A percentile compares a stretch with the other conserved stretches of the same genome.
Conservation (phyloP, 306 rosid genomes). For the Benincasa hispida region DNA sequence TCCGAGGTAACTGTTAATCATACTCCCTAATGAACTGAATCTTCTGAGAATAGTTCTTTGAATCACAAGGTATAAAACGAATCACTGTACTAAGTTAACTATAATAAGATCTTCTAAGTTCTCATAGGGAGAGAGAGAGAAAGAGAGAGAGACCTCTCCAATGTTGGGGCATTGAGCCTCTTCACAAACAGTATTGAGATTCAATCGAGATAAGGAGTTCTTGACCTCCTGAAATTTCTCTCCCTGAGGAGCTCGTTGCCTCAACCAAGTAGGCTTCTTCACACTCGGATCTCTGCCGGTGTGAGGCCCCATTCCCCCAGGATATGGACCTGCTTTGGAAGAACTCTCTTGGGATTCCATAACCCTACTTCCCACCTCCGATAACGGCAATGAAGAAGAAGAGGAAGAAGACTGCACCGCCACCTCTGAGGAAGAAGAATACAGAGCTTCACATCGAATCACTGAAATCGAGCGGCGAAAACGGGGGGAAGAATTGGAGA, state of each 20-base stretch:
- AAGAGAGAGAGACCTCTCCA: constrained; percentile 40
- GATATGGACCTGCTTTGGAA: constrained; percentile 22
- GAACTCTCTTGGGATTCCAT: constrained; percentile 15
- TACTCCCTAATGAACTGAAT: background rate
- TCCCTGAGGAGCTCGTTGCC: constrained; percentile 83
- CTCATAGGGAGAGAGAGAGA: background rate
- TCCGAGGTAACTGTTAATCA: background rate
- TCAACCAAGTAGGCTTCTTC: constrained; percentile 76
- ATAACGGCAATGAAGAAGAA: background rate
- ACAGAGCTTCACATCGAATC: constrained; percentile 34
- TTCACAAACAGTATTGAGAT: constrained; percentile 82
- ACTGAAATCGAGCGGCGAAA: background rate
- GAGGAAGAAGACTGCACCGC: constrained; percentile 2
- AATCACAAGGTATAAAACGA: background rate
- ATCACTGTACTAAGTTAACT: background rate
- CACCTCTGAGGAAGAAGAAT: constrained; percentile 14
- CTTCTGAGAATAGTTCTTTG: background rate
- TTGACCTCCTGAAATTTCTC: constrained; percentile 44
- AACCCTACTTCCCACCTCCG: constrained; percentile 6
- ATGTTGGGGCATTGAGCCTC: constrained; percentile 98
- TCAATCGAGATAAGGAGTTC: constrained; percentile 52
- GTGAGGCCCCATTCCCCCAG: constrained; percentile 50
- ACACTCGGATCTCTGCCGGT: constrained; percentile 71
- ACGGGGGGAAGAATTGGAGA: background rate
- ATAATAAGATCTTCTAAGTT: background rate